Percentiles rank a stretch among this genome's conserved stretches.
Evolutionary conservation across 2,329 filamentous ascomycete species (phyloP).

Genomic region (Orbilia ellipsospora): DNA sequence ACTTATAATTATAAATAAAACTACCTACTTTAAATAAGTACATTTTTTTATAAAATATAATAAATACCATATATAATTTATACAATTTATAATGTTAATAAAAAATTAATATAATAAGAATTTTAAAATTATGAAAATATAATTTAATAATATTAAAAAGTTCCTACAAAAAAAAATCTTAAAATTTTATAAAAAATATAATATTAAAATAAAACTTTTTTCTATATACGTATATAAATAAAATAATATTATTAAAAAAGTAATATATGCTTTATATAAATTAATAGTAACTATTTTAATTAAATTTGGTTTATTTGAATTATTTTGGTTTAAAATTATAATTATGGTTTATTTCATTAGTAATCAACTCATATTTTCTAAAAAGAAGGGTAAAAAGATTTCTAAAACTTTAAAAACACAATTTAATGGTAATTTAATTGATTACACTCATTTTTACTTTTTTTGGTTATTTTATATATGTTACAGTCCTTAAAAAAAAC

Average conservation of each 20-base stretch:
- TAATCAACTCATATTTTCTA: background rate
- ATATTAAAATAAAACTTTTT: background rate
- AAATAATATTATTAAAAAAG: background rate
- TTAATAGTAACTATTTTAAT: background rate
- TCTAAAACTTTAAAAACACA: background rate
- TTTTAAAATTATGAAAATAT: background rate
- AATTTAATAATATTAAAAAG: background rate
- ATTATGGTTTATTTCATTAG: slow-evolving; percentile 7
- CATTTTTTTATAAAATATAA: background rate
- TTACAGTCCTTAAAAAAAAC: background rate
- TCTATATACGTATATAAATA: slow-evolving; percentile 1
- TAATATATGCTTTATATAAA: background rate
- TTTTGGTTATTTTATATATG: background rate
- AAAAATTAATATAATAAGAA: background rate
- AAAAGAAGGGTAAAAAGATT: background rate
- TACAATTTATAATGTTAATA: background rate
- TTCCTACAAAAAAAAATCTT: background rate
- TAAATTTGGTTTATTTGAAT: background rate
- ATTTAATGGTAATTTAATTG: background rate
- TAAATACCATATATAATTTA: background rate
- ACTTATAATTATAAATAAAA: background rate
- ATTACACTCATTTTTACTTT: background rate
- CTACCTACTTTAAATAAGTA: background rate
- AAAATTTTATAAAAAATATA: background rate
- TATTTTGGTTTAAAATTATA: background rate